Evolutionary conservation across 352 stramenopile species (phyloP), one percentile per base, ranked within the genome.

Genomic region (Pythium apleroticum): DNA sequence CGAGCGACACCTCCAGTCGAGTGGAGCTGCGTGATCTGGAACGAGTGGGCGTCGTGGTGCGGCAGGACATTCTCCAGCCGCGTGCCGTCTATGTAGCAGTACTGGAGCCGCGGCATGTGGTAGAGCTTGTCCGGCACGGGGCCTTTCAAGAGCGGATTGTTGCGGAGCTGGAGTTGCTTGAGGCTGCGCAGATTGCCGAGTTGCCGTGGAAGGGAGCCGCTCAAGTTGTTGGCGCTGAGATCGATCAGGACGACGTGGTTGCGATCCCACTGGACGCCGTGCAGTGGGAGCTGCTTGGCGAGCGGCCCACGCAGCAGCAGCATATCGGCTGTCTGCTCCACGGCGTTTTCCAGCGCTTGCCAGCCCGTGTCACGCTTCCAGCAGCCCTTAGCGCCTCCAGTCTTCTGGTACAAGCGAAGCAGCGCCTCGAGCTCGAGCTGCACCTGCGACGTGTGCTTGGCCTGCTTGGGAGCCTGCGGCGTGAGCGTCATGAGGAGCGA

Each of bases 81-180:
- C 7, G 83, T 89, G 54, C 76, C 79, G 41, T 90, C 79, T 3
- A 91, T 35, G 45, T 89, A 91, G 67, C 79, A 89, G 57, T 84
- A 88, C 10, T 75, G 82, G 0, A 90, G 60, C 1, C 76, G 73
- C 6, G 66, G 53, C 73, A 89, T 83, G 28, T 60, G 22, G 60
- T 77, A 90, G 30, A 85, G 48, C 20, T 57, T 46, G 0, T 30
- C 7, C 4, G 74, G 72, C 14, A 87, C 41, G 1, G 45, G 15
- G 0, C 79, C 81, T 33, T 69, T 53, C 25, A 92, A 63, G 0
- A 68, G 67, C 4, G 75, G 68, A 35, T 89, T 92, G 24, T 84
- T 70, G 22, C 76, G 66, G n/a, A 91, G 7, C 59, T 89, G 88
- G 46, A 92, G 61, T 14, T 65, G 77, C 50, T 66, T 78, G 24